Evolutionary conservation across 2,329 filamentous ascomycete genomes (phyloP), one percentile per base, ranked within the genome.

Genomic region (Phyllosticta capitalensis): DNA sequence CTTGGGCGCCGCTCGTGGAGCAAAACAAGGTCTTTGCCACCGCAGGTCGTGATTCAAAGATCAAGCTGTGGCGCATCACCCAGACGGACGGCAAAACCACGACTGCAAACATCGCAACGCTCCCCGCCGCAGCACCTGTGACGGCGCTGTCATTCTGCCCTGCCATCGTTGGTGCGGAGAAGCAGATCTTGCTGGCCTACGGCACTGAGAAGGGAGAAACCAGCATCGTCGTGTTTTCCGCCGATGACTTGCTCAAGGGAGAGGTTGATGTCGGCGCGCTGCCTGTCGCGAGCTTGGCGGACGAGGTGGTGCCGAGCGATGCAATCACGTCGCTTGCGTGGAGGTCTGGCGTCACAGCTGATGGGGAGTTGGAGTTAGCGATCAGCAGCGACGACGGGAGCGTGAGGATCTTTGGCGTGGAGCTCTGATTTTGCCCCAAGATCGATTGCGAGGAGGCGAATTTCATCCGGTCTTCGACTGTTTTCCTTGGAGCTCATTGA

Each of bases 1-100:
- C 89, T 2, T 99, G 94, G 92, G 86, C 87, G 1, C 87, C 87
- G 1, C n/a, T 52, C 2, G 21, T 26, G 21, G 64, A 67, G 1
- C 68, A 68, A 7, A 68, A 71, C 9, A 65, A 73, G 5, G 72
- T 81, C 26, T 99, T 99, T 72, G 88, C 88, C 12, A 99, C 94
- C 0, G 92, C 92, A 1, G 90, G 92, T 2, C 81, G 94, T 66
- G 94, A 99, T 73, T 97, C 95, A 75, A 81, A 80, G 24, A 85
- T 95, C 55, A 85, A 82, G 64, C 69, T 85, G 38, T 86, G 83
- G 83, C 69, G 69, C 51, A 59, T 78, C 4, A 26, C 48, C 0
- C 67, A 61, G 3, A 63, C 59, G 3, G 7, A 28, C 21, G 19
- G 33, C 12, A 21, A 55, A 14, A 33, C 20, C 1, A 10, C 21